Evolutionary conservation across 768 basidiomycete genomes (phyloP).

Genomic region (Mrakia blollopis): DNA sequence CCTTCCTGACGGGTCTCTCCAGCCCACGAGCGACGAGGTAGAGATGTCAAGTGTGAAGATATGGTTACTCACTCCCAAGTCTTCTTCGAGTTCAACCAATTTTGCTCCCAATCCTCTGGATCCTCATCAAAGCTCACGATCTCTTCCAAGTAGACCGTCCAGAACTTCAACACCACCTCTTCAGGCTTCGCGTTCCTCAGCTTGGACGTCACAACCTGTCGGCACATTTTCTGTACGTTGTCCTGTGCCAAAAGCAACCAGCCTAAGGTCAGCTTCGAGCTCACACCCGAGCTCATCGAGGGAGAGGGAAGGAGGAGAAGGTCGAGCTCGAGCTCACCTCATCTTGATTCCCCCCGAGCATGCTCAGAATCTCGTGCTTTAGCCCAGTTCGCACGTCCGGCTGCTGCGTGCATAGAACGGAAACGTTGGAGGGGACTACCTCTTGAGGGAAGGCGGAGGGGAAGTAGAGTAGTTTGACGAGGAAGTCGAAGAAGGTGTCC

Average conservation of each 20-base stretch:
- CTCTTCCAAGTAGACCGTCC: constrained; percentile 21
- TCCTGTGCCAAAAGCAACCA: neutral
- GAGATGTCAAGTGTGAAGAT: no score
- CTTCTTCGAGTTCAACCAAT: neutral
- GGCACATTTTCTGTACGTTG: neutral
- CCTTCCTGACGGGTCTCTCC: no score
- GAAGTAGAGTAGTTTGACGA: neutral
- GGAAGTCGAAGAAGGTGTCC: neutral
- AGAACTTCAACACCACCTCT: constrained; percentile 14
- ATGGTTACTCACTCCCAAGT: constrained; percentile 21
- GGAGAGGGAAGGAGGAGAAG: neutral
- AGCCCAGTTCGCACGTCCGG: neutral
- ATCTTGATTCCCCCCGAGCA: neutral
- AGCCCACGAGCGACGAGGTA: no score
- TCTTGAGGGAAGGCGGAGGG: neutral
- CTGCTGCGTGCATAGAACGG: neutral
- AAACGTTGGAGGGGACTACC: neutral
- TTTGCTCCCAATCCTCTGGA: neutral
- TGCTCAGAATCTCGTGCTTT: neutral
- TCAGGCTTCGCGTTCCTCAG: neutral
- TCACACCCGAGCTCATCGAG: neutral
- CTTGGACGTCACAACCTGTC: neutral
- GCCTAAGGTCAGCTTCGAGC: neutral
- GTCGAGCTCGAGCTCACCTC: neutral
- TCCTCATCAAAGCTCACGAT: neutral